These are phyloP conservation scores for Nematodospora anomalae DNA, from an alignment of 1,139 yeast genomes.

Conservation along the genomic window DNA sequence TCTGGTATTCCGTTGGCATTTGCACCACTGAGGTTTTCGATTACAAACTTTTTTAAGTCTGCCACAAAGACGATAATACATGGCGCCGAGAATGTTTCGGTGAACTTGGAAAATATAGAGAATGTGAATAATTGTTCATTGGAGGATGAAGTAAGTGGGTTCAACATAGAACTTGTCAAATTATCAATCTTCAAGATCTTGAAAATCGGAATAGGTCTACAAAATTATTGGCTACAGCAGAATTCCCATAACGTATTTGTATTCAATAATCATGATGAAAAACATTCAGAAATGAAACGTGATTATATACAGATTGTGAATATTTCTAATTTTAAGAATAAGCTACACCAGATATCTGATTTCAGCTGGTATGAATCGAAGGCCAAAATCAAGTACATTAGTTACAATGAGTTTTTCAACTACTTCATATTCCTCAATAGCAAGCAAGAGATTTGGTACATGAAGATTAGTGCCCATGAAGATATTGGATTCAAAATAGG, in stretches of 20 bases:
- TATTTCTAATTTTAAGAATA: slow-evolving; percentile 32
- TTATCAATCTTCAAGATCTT: slow-evolving; percentile 34
- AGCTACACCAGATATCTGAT: slow-evolving; percentile 28
- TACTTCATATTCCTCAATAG: slow-evolving; percentile 35
- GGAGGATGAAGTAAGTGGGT: slow-evolving; percentile 35
- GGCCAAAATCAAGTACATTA: slow-evolving; percentile 23
- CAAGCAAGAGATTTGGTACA: slow-evolving; percentile 29
- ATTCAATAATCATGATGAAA: slow-evolving; percentile 26
- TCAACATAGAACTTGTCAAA: slow-evolving; percentile 28
- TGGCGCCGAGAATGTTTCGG: slow-evolving; percentile 22
- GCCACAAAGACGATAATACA: slow-evolving; percentile 37
- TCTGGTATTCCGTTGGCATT: slow-evolving; percentile 34
- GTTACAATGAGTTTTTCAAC: slow-evolving; percentile 28
- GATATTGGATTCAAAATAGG: slow-evolving; percentile 18
- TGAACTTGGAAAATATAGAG: slow-evolving; percentile 41
- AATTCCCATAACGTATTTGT: slow-evolving; percentile 42
- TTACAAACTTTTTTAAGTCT: slow-evolving; percentile 31
- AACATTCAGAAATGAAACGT: slow-evolving; percentile 10
- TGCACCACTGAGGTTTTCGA: slow-evolving; percentile 27
- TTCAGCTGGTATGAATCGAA: slow-evolving; percentile 30
- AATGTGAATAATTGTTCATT: slow-evolving; percentile 29
- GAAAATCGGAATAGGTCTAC: slow-evolving; percentile 36
- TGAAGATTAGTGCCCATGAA: slow-evolving; percentile 21
- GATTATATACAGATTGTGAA: slow-evolving; percentile 36
- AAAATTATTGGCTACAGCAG: slow-evolving; percentile 38